Evolutionary conservation across 139 green algal species (phyloP).

Genomic region (Mesotaenium endlicherianum): DNA sequence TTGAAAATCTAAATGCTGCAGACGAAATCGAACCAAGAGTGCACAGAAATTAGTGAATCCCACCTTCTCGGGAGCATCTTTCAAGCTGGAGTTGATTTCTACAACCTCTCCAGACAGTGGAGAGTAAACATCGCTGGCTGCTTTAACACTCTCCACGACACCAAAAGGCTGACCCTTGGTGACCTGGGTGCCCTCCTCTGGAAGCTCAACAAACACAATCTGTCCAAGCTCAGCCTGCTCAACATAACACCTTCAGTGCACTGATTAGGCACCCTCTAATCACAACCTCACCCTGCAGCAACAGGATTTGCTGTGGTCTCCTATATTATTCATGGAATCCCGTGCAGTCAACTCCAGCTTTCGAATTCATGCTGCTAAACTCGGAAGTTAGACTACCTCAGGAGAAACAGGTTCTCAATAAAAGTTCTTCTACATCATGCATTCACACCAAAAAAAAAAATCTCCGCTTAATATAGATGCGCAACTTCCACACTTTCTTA

Average conservation of each 20-base stretch:
- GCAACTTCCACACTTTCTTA: no score
- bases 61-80: no score
- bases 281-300: background rate
- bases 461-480: no score
- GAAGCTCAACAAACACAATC: slow-evolving; percentile 96
- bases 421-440: no score
- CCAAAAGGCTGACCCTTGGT: slow-evolving; percentile 84
- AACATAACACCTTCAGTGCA: background rate
- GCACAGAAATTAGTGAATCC: no score
- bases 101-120: slow-evolving; percentile 86
- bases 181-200: slow-evolving; percentile 85
- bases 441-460: no score
- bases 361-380: background rate
- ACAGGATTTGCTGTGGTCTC: background rate
- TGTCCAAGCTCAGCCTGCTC: slow-evolving; percentile 77
- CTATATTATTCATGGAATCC: background rate
- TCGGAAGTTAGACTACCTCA: background rate
- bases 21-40: background rate
- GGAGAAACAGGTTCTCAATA: background rate
- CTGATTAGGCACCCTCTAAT: background rate
- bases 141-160: slow-evolving; percentile 99
- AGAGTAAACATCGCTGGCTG: slow-evolving; percentile 90
- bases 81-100: slow-evolving; percentile 83
- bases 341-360: background rate
- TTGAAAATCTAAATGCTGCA: background rate